Percentiles rank a stretch among this genome's conserved stretches.
Evolutionary conservation across 192 early-diverging fungal genomes (phyloP).

Genomic region (Coemansia sp.): DNA sequence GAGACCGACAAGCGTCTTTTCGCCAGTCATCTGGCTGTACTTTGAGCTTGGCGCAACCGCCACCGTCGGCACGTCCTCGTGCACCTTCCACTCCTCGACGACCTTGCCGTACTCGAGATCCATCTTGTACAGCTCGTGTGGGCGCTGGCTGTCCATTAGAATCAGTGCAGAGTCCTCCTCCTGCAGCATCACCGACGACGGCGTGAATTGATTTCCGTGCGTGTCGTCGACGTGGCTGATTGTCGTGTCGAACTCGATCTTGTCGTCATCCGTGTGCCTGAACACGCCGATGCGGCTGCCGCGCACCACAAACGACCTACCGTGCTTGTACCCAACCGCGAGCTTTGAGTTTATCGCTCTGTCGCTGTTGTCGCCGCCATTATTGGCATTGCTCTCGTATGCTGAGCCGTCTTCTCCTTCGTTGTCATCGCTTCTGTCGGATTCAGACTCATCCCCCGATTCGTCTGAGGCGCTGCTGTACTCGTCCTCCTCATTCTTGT

Average conservation of each 20-base stretch:
- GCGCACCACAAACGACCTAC: slow-evolving; percentile 88
- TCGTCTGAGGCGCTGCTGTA: slow-evolving; percentile 3
- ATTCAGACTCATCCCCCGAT: slow-evolving; percentile 28
- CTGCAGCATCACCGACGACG: slow-evolving; percentile 80
- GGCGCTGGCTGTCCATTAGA: slow-evolving; percentile 69
- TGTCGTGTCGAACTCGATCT: slow-evolving; percentile 74
- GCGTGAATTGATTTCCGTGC: slow-evolving; percentile 65
- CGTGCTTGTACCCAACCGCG: slow-evolving; percentile 80
- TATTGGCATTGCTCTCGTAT: slow-evolving; percentile 19
- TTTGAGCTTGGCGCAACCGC: slow-evolving; percentile 74
- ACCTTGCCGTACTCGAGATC: slow-evolving; percentile 89
- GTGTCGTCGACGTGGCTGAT: slow-evolving; percentile 72
- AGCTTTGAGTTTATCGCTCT: slow-evolving; percentile 72
- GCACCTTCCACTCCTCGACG: slow-evolving; percentile 90
- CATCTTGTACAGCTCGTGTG: slow-evolving; percentile 81
- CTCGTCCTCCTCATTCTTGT: slow-evolving; percentile 1
- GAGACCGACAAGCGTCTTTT: slow-evolving; percentile 78
- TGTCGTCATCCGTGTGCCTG: slow-evolving; percentile 70
- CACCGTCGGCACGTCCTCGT: slow-evolving; percentile 68
- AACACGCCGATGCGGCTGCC: slow-evolving; percentile 90
- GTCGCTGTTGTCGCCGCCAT: slow-evolving; percentile 6
- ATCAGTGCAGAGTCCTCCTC: slow-evolving; percentile 81
- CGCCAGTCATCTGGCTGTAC: slow-evolving; percentile 72
- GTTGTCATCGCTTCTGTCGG: slow-evolving; percentile 32
- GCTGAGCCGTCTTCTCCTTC: slow-evolving; percentile 44